Evolutionary conservation across 805 yeast genomes (phyloP), one percentile per base, ranked within the genome.

Genomic region (Ogataea nitratoaversa): DNA sequence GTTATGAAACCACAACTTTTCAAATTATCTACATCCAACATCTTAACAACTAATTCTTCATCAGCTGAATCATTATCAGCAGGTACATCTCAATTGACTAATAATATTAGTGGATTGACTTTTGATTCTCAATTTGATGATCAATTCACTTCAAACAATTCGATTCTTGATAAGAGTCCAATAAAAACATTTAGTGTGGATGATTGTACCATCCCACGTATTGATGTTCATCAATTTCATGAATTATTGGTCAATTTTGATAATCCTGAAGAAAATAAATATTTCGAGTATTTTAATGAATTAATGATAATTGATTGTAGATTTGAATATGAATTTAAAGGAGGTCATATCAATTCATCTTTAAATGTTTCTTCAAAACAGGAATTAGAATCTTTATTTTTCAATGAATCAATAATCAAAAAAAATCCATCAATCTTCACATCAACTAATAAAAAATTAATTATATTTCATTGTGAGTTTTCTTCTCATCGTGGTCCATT

Each of bases 391-490:
- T 65, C 70, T 29, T 59, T 61, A 35, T 72, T 89, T 47, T 65
- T 73, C 19, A 51, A 35, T 29, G 50, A 51, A 22, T 28, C 36
- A 18, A 49, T 51, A 22, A 49, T 43, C 41, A 41, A 38, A 8
- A 37, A 41, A 30, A 38, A 47, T 3, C 64, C 65, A 22, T 19
- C 46, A 22, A 56, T 53, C 18, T 50, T 52, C 32, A 53, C 60
- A 6, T 27, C 42, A 4, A 32, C 34, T 9, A 31, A 44, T 30
- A 70, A 67, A 16, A 70, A 69, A 17, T 65, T 93, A 40, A 60
- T 91, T 6, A 71, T 93, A 9, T 91, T 93, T 68, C 97, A 93
- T 63, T 93, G 99, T 65, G 99, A 93, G 63, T 91, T 88, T 60
- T 83, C 95, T 29, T 78, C 95, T 5, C 87, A 83, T 57, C 72